Percentiles rank a stretch among this genome's conserved stretches.
Evolutionary conservation across 2,329 filamentous ascomycete genomes (phyloP).

Genomic region (Capronia epimyces): DNA sequence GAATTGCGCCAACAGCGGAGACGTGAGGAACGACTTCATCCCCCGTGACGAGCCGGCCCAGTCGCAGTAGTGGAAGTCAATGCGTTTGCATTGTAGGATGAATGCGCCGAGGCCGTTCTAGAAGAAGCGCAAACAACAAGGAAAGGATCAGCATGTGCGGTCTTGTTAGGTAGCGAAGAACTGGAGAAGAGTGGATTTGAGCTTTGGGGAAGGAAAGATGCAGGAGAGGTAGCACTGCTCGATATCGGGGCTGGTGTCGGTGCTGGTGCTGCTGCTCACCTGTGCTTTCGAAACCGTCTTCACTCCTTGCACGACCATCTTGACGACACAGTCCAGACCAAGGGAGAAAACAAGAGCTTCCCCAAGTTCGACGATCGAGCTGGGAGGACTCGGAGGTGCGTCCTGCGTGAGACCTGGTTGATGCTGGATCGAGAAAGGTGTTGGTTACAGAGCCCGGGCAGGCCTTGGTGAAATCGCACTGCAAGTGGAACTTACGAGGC

Average conservation of each 20-base stretch:
- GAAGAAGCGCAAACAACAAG: background rate
- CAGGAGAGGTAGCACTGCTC: too few relatives aligned
- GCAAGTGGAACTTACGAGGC: background rate
- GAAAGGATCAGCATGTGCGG: background rate
- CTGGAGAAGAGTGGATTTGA: background rate
- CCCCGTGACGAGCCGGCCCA: slow-evolving; percentile 87
- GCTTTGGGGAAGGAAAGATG: background rate
- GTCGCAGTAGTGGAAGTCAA: slow-evolving; percentile 97
- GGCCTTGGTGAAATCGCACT: background rate
- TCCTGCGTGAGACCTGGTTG: too few relatives aligned
- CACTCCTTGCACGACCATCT: slow-evolving; percentile 46
- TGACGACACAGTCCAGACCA: background rate
- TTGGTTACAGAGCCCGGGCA: too few relatives aligned
- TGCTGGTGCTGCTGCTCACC: slow-evolving; percentile 38
- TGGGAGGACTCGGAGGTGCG: too few relatives aligned
- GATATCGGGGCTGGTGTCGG: background rate
- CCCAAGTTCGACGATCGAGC: too few relatives aligned
- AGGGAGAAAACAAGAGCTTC: too few relatives aligned
- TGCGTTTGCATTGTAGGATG: slow-evolving; percentile 91
- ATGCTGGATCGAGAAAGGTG: background rate
- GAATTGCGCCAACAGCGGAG: slow-evolving; percentile 62
- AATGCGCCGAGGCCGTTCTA: slow-evolving; percentile 97
- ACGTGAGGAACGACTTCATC: slow-evolving; percentile 65
- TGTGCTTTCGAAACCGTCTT: slow-evolving; percentile 52
- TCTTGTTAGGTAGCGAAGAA: background rate